phyloP scores from a whole-genome alignment of 345 rosid species.

The Bretschneidera sinensis region DNA sequence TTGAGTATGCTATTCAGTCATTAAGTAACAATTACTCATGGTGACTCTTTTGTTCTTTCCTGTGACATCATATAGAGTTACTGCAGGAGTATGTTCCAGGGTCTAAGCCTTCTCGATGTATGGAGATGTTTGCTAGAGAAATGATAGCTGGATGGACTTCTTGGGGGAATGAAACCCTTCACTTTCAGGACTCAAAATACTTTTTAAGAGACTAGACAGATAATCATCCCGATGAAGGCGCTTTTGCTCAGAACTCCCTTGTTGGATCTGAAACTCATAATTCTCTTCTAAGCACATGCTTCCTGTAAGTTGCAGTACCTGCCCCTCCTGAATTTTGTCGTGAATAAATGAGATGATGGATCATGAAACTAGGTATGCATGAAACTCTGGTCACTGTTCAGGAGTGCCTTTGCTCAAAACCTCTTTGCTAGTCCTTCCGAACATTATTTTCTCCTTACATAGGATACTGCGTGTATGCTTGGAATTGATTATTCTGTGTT shows the following conservation, averaged over 20 bases:
- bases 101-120: conserved; percentile 50
- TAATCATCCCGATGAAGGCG: too few relatives aligned
- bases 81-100: conserved; percentile 54
- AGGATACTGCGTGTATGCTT: too few relatives aligned
- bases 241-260: conserved; percentile 4
- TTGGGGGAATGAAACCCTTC: conserved; percentile 96
- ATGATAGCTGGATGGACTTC: conserved; percentile 73
- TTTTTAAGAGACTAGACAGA: conserved; percentile 32
- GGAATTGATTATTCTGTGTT: too few relatives aligned
- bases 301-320: neutral
- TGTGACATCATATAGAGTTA: conserved; percentile 53
- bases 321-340: neutral
- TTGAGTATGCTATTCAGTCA: neutral
- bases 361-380: neutral
- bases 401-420: neutral
- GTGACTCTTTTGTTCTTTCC: conserved; percentile 3
- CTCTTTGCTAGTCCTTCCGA: too few relatives aligned
- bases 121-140: conserved; percentile 86
- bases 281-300: conserved; percentile 7
- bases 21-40: neutral
- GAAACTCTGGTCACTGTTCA: neutral
- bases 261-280: neutral
- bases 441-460: too few relatives aligned
- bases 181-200: conserved; percentile 59
- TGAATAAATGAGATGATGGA: too few relatives aligned